These are phyloP conservation scores for Suillus placidus DNA, from an alignment of 768 basidiomycete genomes.

Conservation along the genomic window DNA sequence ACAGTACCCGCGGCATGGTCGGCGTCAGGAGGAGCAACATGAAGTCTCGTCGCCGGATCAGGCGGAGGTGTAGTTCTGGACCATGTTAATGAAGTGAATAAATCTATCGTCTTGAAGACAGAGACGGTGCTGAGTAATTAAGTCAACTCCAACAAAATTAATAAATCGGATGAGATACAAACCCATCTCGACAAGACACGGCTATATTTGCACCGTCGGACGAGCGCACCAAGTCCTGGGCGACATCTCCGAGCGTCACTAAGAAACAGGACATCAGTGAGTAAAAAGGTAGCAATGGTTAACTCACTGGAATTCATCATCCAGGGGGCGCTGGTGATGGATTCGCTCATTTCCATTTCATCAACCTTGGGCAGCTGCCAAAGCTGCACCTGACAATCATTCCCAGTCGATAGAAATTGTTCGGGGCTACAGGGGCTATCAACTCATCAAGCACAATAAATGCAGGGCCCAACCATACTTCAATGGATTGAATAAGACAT, in stretches of 20 bases:
- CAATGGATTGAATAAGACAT: slow-evolving; percentile 55
- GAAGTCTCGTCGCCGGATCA: slow-evolving; percentile 15
- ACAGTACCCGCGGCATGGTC: slow-evolving; percentile 47
- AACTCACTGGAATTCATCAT: slow-evolving; percentile 23
- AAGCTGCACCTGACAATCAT: slow-evolving; percentile 44
- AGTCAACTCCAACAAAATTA: background rate
- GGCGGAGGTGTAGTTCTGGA: slow-evolving; percentile 16
- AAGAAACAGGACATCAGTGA: slow-evolving; percentile 11
- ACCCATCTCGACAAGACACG: slow-evolving; percentile 33
- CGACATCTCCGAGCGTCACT: slow-evolving; percentile 33
- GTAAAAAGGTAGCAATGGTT: background rate
- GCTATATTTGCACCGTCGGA: slow-evolving; percentile 45
- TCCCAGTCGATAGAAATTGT: slow-evolving; percentile 50
- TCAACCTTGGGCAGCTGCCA: slow-evolving; percentile 42
- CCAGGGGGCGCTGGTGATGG: slow-evolving; percentile 8
- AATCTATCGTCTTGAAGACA: slow-evolving; percentile 23
- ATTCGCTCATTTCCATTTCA: slow-evolving; percentile 13
- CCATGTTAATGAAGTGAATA: slow-evolving; percentile 23
- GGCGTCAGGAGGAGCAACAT: slow-evolving; percentile 19
- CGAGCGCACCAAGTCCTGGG: slow-evolving; percentile 50
- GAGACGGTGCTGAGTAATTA: slow-evolving; percentile 23
- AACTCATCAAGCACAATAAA: slow-evolving; percentile 13
- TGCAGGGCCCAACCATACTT: slow-evolving; percentile 37
- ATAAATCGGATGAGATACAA: slow-evolving; percentile 13
- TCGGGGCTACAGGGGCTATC: slow-evolving; percentile 33